Evolutionary conservation across 306 rosid genomes (phyloP).

Genomic region (Acmispon strigosus): DNA sequence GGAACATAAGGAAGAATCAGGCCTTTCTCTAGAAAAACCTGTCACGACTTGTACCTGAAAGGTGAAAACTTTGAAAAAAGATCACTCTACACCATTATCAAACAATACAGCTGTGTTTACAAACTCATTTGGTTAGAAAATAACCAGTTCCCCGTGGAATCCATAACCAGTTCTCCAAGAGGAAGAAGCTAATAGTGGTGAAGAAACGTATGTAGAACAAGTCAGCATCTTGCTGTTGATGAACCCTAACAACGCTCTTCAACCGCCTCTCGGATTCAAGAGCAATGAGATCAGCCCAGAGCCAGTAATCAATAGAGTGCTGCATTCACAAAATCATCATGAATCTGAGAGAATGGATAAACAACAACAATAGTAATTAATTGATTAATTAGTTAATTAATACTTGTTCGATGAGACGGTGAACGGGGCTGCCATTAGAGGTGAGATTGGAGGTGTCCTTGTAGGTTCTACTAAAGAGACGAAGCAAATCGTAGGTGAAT

Average conservation of each 20-base stretch:
- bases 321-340: conserved; percentile 34
- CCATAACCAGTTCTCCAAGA: conserved; percentile 90
- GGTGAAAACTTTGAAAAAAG: not conserved
- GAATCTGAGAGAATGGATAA: too few relatives aligned
- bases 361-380: too few relatives aligned
- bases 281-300: conserved; percentile 77
- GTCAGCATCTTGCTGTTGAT: conserved; percentile 71
- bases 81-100: not conserved
- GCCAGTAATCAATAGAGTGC: conserved; percentile 88
- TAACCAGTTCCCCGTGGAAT: conserved; percentile 91
- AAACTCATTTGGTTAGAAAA: not conserved
- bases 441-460: conserved; percentile 64
- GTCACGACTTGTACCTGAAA: conserved; percentile 84
- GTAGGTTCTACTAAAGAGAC: conserved; percentile 55
- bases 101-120: not conserved
- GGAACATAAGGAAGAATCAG: conserved; percentile 83
- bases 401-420: conserved; percentile 82
- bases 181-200: conserved; percentile 86
- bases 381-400: too few relatives aligned
- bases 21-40: conserved; percentile 81
- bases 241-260: conserved; percentile 61
- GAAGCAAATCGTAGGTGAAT: conserved; percentile 68
- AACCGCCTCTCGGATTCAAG: conserved; percentile 61
- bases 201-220: conserved; percentile 82
- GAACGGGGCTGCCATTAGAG: conserved; percentile 92